Evolutionary conservation across 345 rosid genomes (phyloP).

Genomic region (Litchi chinensis): DNA sequence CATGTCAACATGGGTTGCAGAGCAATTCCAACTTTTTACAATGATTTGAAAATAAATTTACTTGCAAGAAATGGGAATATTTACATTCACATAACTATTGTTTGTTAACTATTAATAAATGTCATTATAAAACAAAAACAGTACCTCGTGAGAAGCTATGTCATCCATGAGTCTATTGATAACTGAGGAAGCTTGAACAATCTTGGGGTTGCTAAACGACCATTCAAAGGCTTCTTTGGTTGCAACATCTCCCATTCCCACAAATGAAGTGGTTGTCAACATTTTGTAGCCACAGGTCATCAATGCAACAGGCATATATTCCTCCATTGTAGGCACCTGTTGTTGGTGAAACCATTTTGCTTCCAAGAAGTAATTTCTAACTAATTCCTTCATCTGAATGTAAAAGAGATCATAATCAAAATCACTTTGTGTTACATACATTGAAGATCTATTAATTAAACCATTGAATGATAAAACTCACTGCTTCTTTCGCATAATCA

Average conservation of each 20-base stretch:
- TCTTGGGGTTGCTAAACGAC: slow-evolving; percentile 17
- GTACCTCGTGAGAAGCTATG: slow-evolving; percentile 16
- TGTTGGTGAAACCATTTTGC: slow-evolving; percentile 33
- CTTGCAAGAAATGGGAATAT: too few species aligned
- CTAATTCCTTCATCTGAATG: slow-evolving; percentile 27
- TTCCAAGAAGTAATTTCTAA: slow-evolving; percentile 27
- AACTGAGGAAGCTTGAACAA: slow-evolving; percentile 16
- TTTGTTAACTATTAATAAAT: too few species aligned
- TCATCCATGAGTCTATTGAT: slow-evolving; percentile 40
- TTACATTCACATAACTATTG: too few species aligned
- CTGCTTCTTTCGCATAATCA: slow-evolving; percentile 33
- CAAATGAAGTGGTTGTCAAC: slow-evolving; percentile 22
- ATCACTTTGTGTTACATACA: too few species aligned
- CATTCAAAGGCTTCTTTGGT: slow-evolving; percentile 30
- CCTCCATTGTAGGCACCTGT: slow-evolving; percentile 33
- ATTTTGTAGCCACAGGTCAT: slow-evolving; percentile 11
- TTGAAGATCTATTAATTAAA: too few species aligned
- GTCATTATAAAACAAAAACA: too few species aligned
- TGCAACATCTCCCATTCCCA: slow-evolving; percentile 31
- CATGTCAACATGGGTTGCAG: too few species aligned
- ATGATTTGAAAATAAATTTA: too few species aligned
- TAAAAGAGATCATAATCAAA: too few species aligned
- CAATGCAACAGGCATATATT: slow-evolving; percentile 30
- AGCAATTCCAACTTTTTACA: too few species aligned
- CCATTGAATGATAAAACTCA: slow-evolving; percentile 5